phyloP scores from a whole-genome alignment of 805 yeast species.

The Pichia cephalocereana region DNA sequence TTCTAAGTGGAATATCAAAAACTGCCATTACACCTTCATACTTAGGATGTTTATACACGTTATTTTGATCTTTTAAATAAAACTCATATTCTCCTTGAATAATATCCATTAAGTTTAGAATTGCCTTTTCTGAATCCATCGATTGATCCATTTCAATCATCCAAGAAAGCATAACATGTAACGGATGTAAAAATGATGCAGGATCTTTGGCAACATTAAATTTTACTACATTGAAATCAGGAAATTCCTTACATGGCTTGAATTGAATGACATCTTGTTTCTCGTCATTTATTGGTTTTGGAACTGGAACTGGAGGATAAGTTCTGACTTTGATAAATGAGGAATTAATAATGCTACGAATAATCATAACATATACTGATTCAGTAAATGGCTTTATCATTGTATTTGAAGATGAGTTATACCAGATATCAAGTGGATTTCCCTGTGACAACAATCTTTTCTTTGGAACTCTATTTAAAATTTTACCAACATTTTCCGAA shows the following conservation, averaged over 20 bases:
- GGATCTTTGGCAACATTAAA: slow-evolving; percentile 37
- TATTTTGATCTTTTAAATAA: slow-evolving; percentile 5
- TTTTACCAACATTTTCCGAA: slow-evolving; percentile 43
- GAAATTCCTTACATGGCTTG: slow-evolving; percentile 15
- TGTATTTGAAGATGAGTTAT: slow-evolving; percentile 11
- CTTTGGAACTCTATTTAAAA: slow-evolving; percentile 25
- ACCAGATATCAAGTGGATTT: slow-evolving; percentile 12
- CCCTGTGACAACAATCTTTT: slow-evolving; percentile 7
- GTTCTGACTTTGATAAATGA: slow-evolving; percentile 10
- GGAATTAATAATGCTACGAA: slow-evolving; percentile 8
- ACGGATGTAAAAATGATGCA: slow-evolving; percentile 71
- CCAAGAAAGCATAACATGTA: slow-evolving; percentile 68
- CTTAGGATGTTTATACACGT: neutral
- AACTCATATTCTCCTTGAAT: slow-evolving; percentile 14
- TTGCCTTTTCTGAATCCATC: slow-evolving; percentile 10
- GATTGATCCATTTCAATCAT: slow-evolving; percentile 44
- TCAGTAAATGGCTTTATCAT: slow-evolving; percentile 13
- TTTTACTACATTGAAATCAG: slow-evolving; percentile 19
- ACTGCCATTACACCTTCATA: slow-evolving; percentile 25
- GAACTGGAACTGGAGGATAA: slow-evolving; percentile 1
- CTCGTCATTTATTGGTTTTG: slow-evolving; percentile 12
- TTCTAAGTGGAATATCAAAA: slow-evolving; percentile 70
- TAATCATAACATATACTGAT: slow-evolving; percentile 10
- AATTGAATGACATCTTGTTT: slow-evolving; percentile 18
- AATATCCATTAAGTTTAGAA: slow-evolving; percentile 10